phyloP scores from a whole-genome alignment of 2,329 filamentous ascomycete species.

The Cladosporium sp. region DNA sequence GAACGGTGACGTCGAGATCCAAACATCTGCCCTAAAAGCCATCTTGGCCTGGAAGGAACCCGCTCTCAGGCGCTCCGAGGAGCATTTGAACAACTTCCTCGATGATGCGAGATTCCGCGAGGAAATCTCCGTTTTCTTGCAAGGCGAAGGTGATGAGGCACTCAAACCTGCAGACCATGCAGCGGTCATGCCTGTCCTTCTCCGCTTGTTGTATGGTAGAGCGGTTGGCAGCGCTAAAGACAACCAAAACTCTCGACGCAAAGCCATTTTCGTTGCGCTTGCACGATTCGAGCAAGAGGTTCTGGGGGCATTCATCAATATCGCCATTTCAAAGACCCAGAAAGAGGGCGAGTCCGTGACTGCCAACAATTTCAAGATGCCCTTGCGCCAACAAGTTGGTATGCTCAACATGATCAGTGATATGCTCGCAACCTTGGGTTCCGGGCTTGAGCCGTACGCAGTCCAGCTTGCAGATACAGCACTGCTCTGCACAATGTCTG shows the following conservation, averaged over 20 bases:
- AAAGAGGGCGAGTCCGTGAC: background rate
- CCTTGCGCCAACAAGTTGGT: conserved; percentile 74
- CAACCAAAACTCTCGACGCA: conserved; percentile 74
- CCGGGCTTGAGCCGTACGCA: conserved; percentile 65
- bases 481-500: conserved; percentile 64
- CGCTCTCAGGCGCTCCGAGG: conserved; percentile 71
- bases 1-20: conserved; percentile 82
- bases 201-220: conserved; percentile 83
- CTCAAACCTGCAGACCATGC: conserved; percentile 68
- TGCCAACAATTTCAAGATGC: background rate
- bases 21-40: conserved; percentile 77
- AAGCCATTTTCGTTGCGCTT: conserved; percentile 69
- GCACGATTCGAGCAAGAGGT: conserved; percentile 71
- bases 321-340: conserved; percentile 62
- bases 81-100: conserved; percentile 78
- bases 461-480: conserved; percentile 69
- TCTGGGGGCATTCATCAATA: conserved; percentile 74
- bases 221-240: conserved; percentile 77
- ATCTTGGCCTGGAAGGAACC: conserved; percentile 86
- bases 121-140: conserved; percentile 81
- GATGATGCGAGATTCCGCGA: conserved; percentile 92
- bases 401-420: conserved; percentile 88
- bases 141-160: conserved; percentile 62
- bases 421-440: conserved; percentile 78
- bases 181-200: conserved; percentile 76